These are phyloP conservation scores for Colletotrichum orchidophilum DNA, from an alignment of 2,329 filamentous ascomycete genomes.

Conservation along the genomic window DNA sequence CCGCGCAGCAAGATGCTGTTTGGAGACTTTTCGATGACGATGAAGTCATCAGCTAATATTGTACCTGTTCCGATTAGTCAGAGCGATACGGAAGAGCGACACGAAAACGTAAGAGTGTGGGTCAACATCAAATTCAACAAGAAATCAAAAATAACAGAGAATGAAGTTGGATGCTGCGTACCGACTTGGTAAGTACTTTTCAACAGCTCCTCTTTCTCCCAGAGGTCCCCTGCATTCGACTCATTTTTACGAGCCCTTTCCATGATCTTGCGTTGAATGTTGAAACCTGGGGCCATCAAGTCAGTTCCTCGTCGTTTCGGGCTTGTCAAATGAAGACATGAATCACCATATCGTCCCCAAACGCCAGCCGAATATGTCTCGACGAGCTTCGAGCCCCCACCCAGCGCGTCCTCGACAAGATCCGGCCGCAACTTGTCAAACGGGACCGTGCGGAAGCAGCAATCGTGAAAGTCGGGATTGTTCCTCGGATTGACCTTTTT, in stretches of 20 bases:
- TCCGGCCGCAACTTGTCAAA: conserved; percentile 19
- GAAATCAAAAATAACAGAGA: too few relatives aligned
- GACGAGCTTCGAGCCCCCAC: conserved; percentile 20
- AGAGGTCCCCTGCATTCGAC: conserved; percentile 10
- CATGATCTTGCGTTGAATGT: conserved; percentile 16
- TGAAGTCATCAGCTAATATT: conserved; percentile 31
- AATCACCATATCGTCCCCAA: conserved; percentile 32
- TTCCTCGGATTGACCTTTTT: conserved; percentile 5
- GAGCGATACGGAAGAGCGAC: background rate
- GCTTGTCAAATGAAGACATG: background rate
- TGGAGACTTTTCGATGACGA: conserved; percentile 25
- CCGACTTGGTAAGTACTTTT: conserved; percentile 2
- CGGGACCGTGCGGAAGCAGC: conserved; percentile 1
- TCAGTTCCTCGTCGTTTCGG: background rate
- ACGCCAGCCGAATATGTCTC: conserved; percentile 28
- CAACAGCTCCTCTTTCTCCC: conserved; percentile 10
- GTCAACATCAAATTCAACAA: background rate
- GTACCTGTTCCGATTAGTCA: background rate
- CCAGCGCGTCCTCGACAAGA: conserved; percentile 24
- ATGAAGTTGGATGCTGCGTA: too few relatives aligned
- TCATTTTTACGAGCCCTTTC: conserved; percentile 11
- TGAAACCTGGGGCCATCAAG: background rate
- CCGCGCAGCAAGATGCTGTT: conserved; percentile 15
- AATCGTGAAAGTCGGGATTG: conserved; percentile 22
- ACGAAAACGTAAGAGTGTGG: background rate